Percentiles rank a stretch among this genome's conserved stretches.
These are phyloP conservation scores for Rugonectria rugulosa DNA, from an alignment of 2,329 filamentous ascomycete genomes.

Conservation along the genomic window DNA sequence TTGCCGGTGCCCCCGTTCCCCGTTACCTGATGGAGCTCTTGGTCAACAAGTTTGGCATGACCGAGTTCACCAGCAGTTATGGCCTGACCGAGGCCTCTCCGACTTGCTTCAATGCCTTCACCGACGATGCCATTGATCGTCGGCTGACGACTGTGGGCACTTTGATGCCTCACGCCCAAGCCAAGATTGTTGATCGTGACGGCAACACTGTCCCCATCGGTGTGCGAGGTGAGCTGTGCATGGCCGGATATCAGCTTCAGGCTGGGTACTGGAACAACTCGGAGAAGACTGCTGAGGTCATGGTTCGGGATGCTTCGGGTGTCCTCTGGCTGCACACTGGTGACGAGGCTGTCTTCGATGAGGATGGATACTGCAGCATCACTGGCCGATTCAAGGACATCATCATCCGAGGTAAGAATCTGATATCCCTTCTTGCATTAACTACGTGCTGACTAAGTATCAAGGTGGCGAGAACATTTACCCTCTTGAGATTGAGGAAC, in stretches of 20 bases:
- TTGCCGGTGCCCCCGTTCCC: slow-evolving; percentile 80
- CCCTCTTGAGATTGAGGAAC: slow-evolving; percentile 78
- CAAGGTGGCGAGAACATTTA: slow-evolving; percentile 77
- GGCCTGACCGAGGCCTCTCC: slow-evolving; percentile 81
- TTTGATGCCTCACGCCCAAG: slow-evolving; percentile 76
- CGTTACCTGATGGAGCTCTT: slow-evolving; percentile 77
- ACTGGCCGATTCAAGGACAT: slow-evolving; percentile 83
- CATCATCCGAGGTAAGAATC: slow-evolving; percentile 69
- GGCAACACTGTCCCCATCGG: slow-evolving; percentile 73
- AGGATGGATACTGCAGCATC: slow-evolving; percentile 74
- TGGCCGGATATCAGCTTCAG: slow-evolving; percentile 79
- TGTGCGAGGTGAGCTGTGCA: slow-evolving; percentile 75
- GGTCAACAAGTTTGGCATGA: slow-evolving; percentile 76
- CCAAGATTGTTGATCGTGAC: slow-evolving; percentile 78
- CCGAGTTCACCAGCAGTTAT: slow-evolving; percentile 75
- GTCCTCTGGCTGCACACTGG: slow-evolving; percentile 72
- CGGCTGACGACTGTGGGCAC: slow-evolving; percentile 78
- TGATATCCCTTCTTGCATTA: slow-evolving; percentile 2
- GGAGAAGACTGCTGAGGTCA: slow-evolving; percentile 72
- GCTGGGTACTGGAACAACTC: slow-evolving; percentile 73
- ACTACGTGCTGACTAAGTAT: slow-evolving; percentile 25
- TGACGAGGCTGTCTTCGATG: slow-evolving; percentile 74
- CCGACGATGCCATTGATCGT: slow-evolving; percentile 71
- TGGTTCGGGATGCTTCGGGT: slow-evolving; percentile 60
- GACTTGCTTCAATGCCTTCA: slow-evolving; percentile 82